Evolutionary conservation across 2,329 filamentous ascomycete species (phyloP).

Genomic region (Bipolaris gigantea): DNA sequence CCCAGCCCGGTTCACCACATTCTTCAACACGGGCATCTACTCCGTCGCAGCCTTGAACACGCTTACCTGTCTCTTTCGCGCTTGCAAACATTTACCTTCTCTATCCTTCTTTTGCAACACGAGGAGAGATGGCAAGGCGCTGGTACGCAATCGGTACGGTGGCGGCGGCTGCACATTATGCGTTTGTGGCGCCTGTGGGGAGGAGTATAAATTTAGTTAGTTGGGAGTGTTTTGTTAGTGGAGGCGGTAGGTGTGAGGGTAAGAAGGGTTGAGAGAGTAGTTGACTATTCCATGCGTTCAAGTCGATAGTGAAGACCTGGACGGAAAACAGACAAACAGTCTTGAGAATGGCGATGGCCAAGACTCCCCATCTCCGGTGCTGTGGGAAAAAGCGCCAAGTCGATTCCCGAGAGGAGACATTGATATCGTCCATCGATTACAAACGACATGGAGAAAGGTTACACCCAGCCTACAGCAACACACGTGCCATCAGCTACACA

Average conservation of each 20-base stretch:
- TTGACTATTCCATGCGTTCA: too few relatives aligned
- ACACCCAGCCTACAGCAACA: too few relatives aligned
- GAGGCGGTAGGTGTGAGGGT: neutral
- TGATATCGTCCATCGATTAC: too few relatives aligned
- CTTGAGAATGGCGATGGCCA: too few relatives aligned
- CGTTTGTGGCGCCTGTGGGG: neutral
- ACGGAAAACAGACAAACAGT: too few relatives aligned
- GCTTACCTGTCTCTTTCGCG: neutral
- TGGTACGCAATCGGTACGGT: neutral
- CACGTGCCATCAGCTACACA: too few relatives aligned
- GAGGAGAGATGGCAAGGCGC: neutral
- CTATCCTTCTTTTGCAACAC: neutral
- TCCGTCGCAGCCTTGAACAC: neutral
- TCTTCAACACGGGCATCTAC: neutral
- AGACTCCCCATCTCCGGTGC: too few relatives aligned
- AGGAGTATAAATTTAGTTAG: conserved; percentile 18
- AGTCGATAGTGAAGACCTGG: too few relatives aligned
- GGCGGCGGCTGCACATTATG: neutral
- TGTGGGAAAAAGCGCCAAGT: too few relatives aligned
- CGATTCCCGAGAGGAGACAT: too few relatives aligned
- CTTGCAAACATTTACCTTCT: neutral
- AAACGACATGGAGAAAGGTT: too few relatives aligned
- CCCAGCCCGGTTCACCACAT: neutral
- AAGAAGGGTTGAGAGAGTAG: too few relatives aligned
- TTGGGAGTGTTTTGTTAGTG: conserved; percentile 20